Conservation (phyloP, 2,329 filamentous ascomycete genomes). For the Monosporascus sp. region DNA sequence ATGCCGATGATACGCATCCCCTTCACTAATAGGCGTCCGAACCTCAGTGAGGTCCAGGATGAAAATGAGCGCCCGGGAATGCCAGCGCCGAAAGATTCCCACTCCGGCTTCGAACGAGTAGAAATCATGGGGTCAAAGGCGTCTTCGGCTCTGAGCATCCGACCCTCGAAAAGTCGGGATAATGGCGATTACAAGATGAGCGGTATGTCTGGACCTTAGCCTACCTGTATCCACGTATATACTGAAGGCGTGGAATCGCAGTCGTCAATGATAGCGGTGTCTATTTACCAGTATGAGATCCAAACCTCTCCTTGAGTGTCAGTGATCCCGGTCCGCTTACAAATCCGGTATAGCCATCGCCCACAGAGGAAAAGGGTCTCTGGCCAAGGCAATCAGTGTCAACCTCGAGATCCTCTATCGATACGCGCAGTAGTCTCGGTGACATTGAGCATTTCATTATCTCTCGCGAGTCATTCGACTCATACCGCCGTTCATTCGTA, state of each 20-base stretch:
- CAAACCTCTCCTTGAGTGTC: conserved; percentile 4
- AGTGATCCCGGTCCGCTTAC: conserved; percentile 2
- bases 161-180: conserved; percentile 56
- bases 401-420: conserved; percentile 50
- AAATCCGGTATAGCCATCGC: conserved; percentile 64
- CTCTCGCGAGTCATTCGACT: conserved; percentile 94
- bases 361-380: conserved; percentile 75
- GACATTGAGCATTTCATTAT: conserved; percentile 94
- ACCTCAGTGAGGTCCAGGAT: conserved; percentile 40
- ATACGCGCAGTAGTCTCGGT: conserved; percentile 55
- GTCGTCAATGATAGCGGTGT: conserved; percentile 95
- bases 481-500: conserved; percentile 93
- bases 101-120: conserved; percentile 55
- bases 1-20: conserved; percentile 60
- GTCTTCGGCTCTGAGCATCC: conserved; percentile 58
- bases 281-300: conserved; percentile 73
- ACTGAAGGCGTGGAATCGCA: conserved; percentile 34
- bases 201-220: conserved; percentile 46
- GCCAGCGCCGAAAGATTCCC: conserved; percentile 34
- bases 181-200: conserved; percentile 76
- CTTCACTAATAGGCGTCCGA: conserved; percentile 55
- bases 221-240: conserved; percentile 5
- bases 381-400: conserved; percentile 56
- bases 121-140: conserved; percentile 59
- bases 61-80: conserved; percentile 46